These are phyloP conservation scores for Clohesyomyces aquaticus DNA, from an alignment of 495 filamentous ascomycete species.

Conservation along the genomic window DNA sequence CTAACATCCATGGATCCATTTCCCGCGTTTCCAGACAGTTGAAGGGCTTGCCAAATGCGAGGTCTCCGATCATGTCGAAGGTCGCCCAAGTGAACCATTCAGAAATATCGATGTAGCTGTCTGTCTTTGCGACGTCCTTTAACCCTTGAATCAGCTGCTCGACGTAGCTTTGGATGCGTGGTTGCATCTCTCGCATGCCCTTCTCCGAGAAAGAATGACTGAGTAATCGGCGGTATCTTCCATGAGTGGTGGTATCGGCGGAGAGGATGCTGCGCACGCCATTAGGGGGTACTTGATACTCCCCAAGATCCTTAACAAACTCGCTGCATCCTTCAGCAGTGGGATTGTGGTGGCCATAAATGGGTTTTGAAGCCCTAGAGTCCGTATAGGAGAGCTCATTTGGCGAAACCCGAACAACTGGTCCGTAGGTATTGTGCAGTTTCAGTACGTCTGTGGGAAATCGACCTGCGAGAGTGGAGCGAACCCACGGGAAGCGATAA, in stretches of 20 bases:
- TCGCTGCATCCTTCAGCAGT: constrained; percentile 35
- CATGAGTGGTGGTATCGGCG: constrained; percentile 51
- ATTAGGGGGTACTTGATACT: constrained; percentile 33
- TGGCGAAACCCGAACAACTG: constrained; percentile 61
- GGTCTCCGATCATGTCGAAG: constrained; percentile 65
- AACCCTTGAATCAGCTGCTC: constrained; percentile 46
- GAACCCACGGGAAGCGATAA: constrained; percentile 27
- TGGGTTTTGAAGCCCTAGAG: constrained; percentile 57
- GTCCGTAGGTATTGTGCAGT: constrained; percentile 48
- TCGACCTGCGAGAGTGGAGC: constrained; percentile 12
- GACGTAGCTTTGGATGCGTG: constrained; percentile 50
- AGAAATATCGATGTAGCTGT: constrained; percentile 49
- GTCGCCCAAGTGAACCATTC: constrained; percentile 64
- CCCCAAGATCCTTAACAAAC: constrained; percentile 48
- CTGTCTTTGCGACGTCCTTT: constrained; percentile 15
- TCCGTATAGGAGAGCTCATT: constrained; percentile 59
- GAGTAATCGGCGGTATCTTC: constrained; percentile 51
- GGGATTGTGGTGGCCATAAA: constrained; percentile 55
- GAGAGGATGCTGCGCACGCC: constrained; percentile 34
- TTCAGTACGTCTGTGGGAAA: constrained; percentile 23
- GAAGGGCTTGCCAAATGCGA: constrained; percentile 64
- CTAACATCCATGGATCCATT: constrained; percentile 60
- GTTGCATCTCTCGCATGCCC: constrained; percentile 54
- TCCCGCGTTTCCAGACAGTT: constrained; percentile 54
- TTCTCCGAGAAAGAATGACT: constrained; percentile 57